Evolutionary conservation across 768 basidiomycete genomes (phyloP).

Genomic region (Tephrocybe sp.): DNA sequence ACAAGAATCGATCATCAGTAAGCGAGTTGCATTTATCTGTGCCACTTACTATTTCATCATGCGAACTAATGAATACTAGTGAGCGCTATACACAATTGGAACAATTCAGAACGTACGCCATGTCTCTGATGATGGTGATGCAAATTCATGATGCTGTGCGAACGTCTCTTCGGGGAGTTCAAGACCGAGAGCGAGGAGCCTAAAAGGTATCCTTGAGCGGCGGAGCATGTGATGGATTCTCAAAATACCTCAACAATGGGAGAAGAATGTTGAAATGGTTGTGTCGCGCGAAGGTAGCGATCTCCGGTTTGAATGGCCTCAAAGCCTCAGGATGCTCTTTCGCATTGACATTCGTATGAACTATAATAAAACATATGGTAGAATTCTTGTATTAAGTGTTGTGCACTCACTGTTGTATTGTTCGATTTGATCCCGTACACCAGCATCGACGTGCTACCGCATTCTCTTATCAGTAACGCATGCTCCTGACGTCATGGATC

Average conservation of each 20-base stretch:
- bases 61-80: conserved; percentile 28
- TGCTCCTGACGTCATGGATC: background rate
- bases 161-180: conserved; percentile 48
- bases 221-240: conserved; percentile 18
- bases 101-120: conserved; percentile 26
- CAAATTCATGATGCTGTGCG: conserved; percentile 38
- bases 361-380: conserved; percentile 17
- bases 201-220: background rate
- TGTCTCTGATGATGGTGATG: conserved; percentile 31
- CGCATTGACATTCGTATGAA: conserved; percentile 32
- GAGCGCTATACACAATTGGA: background rate
- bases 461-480: background rate
- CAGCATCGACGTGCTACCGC: conserved; percentile 58
- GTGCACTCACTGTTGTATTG: conserved; percentile 54
- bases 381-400: background rate
- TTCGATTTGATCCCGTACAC: conserved; percentile 64
- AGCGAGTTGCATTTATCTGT: background rate
- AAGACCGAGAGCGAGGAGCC: conserved; percentile 41
- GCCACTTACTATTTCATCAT: conserved; percentile 52
- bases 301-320: conserved; percentile 35
- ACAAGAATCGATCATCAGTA: background rate
- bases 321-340: conserved; percentile 35
- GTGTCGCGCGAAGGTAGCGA: conserved; percentile 33
- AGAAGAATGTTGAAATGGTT: conserved; percentile 37
- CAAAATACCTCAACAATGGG: conserved; percentile 36